Evolutionary conservation across 169 alveolate species (phyloP), one percentile per base, ranked within the genome.

Genomic region (Cryptosporidium xiaoi): DNA sequence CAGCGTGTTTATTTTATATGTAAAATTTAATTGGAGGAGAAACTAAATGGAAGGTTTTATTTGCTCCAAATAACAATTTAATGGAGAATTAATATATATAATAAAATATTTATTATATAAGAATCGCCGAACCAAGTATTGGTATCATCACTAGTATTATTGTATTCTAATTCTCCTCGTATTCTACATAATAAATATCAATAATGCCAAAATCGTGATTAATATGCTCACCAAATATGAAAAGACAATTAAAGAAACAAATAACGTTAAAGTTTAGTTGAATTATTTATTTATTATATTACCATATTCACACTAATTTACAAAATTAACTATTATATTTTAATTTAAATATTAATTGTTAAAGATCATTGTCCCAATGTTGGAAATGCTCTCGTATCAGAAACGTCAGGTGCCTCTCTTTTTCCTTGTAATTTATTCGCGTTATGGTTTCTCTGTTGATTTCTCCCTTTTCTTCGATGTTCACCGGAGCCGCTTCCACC

Each of bases 341-440:
- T 0, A 62, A 33, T 62, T 24, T 24, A 62, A 13, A 6, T 2
- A 34, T 20, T 15, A 1, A 20, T 3, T 62, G 18, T 27, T 6
- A 62, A 20, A 13, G 7, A 34, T 62, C 33, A 62, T 27, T 77
- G 58, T 18, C 87, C 71, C 46, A 77, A 29, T n/a, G 27, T 71
- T 15, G 87, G 87, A 66, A 77, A 77, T 44, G 64, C 87, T 29
- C 87, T 56, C 16, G 71, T 77, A 24, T 77, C 87, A 7, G 87
- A 24, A 16, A 77, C 87, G 18, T 77, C 87, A 20, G 87, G 87
- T n/a, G 87, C 87, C 58, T 77, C 87, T 29, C 87, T 56, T 77
- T 50, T 77, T 2, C 65, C 77, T 34, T 56, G 71, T 58, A 77
- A 20, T 15, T 33, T 77, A 12, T 12, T 18, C 3, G 51, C 46